Percentiles rank a stretch among this genome's conserved stretches.
phyloP scores from a whole-genome alignment of 2,329 filamentous ascomycete species.

The Myriosclerotinia duriaeana region DNA sequence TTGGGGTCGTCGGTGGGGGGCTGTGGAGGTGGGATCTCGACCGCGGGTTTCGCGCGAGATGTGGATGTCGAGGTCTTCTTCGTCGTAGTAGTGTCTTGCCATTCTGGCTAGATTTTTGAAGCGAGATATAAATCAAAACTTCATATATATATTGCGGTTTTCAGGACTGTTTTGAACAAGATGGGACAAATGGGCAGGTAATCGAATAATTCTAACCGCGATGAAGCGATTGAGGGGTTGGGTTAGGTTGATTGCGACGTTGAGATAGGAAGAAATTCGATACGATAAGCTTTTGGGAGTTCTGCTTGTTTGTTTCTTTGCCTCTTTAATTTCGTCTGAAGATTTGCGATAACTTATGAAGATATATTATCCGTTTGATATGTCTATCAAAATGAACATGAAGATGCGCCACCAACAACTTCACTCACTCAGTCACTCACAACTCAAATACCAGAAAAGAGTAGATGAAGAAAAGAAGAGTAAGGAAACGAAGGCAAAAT shows the following conservation, averaged over 20 bases:
- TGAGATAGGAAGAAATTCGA: slow-evolving; percentile 1
- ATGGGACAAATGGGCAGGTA: neutral
- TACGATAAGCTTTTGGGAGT: slow-evolving; percentile 17
- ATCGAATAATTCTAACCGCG: slow-evolving; percentile 5
- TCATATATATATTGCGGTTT: neutral
- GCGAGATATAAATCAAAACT: neutral
- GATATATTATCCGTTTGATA: neutral
- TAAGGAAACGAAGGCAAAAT: neutral
- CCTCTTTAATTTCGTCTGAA: neutral
- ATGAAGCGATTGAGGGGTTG: slow-evolving; percentile 15
- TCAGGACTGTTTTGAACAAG: neutral
- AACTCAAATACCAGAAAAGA: neutral
- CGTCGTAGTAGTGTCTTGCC: slow-evolving; percentile 45
- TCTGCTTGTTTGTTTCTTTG: no score
- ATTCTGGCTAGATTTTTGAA: slow-evolving; percentile 30
- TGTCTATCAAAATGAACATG: no score
- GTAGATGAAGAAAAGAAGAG: neutral
- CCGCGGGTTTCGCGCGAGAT: slow-evolving; percentile 40
- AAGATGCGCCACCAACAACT: no score
- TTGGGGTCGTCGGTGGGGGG: slow-evolving; percentile 34
- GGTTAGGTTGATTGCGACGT: slow-evolving; percentile 2
- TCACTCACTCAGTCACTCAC: neutral
- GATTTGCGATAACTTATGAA: neutral
- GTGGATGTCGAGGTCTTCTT: slow-evolving; percentile 56
- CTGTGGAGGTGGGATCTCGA: slow-evolving; percentile 42